Conservation (phyloP, 805 yeast species). For the Huiozyma naganishii region DNA sequence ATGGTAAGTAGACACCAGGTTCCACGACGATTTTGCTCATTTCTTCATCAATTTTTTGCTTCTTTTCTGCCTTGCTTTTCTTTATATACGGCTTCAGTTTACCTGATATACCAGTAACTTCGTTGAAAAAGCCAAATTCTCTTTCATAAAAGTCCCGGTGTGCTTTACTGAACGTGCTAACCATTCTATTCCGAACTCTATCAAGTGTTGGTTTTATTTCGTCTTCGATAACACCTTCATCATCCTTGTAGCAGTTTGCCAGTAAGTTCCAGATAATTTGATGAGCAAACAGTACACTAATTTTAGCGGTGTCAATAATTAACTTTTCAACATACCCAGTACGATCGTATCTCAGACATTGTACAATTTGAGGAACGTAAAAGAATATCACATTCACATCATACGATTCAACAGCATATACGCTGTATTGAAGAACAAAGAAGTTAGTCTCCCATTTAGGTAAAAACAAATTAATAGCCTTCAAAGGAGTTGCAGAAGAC, state of each 20-base stretch:
- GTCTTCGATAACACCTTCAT: slow-evolving; percentile 73
- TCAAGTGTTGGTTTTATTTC: slow-evolving; percentile 75
- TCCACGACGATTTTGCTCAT: slow-evolving; percentile 68
- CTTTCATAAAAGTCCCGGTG: slow-evolving; percentile 63
- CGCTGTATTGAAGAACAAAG: slow-evolving; percentile 69
- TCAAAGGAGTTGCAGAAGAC: slow-evolving; percentile 71
- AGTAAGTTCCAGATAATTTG: slow-evolving; percentile 97
- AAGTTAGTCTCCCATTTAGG: slow-evolving; percentile 64
- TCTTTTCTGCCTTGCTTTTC: slow-evolving; percentile 91
- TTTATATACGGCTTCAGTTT: slow-evolving; percentile 90
- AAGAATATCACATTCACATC: slow-evolving; percentile 85
- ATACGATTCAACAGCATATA: slow-evolving; percentile 80
- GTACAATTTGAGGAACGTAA: slow-evolving; percentile 97
- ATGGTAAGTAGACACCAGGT: slow-evolving; percentile 84
- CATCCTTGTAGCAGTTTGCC: slow-evolving; percentile 87
- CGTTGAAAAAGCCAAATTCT: slow-evolving; percentile 83
- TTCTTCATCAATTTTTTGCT: slow-evolving; percentile 90
- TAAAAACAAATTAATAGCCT: slow-evolving; percentile 71
- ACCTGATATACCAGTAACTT: slow-evolving; percentile 89
- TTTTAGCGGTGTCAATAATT: slow-evolving; percentile 84
- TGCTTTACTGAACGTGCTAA: slow-evolving; percentile 43
- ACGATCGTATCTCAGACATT: slow-evolving; percentile 70
- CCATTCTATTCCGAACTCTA: slow-evolving; percentile 55
- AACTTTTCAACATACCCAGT: slow-evolving; percentile 81
- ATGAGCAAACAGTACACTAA: slow-evolving; percentile 86